Evolutionary conservation across 2,329 filamentous ascomycete genomes (phyloP).

Genomic region (Calonectria hongkongensis): DNA sequence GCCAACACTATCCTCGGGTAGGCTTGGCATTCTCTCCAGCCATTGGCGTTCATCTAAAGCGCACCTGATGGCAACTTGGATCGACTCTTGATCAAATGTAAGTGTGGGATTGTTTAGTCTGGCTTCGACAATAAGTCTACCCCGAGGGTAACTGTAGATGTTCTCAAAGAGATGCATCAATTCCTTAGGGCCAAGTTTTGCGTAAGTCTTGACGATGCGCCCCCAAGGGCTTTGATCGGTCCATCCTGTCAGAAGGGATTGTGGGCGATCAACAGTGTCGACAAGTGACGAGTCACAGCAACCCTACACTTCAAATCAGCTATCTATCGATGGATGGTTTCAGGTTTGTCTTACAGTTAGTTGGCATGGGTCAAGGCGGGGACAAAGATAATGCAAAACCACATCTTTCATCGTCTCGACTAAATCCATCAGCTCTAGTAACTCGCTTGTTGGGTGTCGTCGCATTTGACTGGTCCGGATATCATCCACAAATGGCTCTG

Average conservation of each 20-base stretch:
- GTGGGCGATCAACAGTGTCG: constrained; percentile 52
- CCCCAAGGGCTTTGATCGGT: constrained; percentile 61
- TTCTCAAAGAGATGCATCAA: constrained; percentile 70
- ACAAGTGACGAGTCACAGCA: constrained; percentile 48
- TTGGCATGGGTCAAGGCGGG: constrained; percentile 63
- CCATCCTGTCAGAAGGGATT: constrained; percentile 60
- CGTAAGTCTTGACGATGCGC: constrained; percentile 65
- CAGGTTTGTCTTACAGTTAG: constrained; percentile 57
- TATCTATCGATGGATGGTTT: neutral
- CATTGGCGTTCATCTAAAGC: constrained; percentile 62
- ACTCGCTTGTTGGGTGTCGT: constrained; percentile 64
- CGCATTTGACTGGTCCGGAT: constrained; percentile 66
- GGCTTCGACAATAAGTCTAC: constrained; percentile 66
- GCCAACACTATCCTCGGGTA: constrained; percentile 60
- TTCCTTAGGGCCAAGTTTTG: constrained; percentile 70
- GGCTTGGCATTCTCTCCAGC: constrained; percentile 55
- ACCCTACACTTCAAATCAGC: constrained; percentile 44
- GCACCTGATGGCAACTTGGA: constrained; percentile 62
- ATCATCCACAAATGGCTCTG: constrained; percentile 63
- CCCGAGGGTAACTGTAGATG: constrained; percentile 67
- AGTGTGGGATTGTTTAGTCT: constrained; percentile 64
- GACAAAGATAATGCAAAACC: constrained; percentile 67
- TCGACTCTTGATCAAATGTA: constrained; percentile 66
- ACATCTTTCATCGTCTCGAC: constrained; percentile 66
- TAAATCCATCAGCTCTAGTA: constrained; percentile 68